Evolutionary conservation across 1,284 basidiomycete genomes (phyloP).

Genomic region (Sanghuangporus weigelae): DNA sequence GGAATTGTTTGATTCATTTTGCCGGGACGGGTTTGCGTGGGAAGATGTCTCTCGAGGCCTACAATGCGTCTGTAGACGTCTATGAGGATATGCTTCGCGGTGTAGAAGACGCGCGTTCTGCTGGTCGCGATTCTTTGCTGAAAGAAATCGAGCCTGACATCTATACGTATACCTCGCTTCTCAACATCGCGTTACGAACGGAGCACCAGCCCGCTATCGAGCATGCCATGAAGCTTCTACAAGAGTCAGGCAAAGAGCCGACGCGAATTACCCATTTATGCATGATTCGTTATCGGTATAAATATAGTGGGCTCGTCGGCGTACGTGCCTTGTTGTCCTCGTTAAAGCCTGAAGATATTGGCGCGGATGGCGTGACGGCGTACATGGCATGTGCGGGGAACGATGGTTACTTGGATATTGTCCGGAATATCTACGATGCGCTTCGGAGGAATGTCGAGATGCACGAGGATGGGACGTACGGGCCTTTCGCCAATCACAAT

Average conservation of each 20-base stretch:
- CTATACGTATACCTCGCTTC: conserved; percentile 60
- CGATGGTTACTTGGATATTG: conserved; percentile 48
- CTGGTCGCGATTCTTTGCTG: conserved; percentile 1
- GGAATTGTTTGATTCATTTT: conserved; percentile 67
- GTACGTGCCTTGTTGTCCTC: conserved; percentile 49
- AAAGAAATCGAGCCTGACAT: conserved; percentile 45
- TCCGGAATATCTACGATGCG: conserved; percentile 55
- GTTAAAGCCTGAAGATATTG: conserved; percentile 50
- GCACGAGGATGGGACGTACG: conserved; percentile 24
- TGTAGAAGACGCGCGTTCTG: conserved; percentile 20
- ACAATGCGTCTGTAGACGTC: conserved; percentile 53
- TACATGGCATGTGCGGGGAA: conserved; percentile 62
- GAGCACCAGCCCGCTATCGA: conserved; percentile 38
- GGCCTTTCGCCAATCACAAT: neutral
- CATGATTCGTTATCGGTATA: conserved; percentile 51
- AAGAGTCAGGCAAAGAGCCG: conserved; percentile 45
- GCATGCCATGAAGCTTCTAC: conserved; percentile 48
- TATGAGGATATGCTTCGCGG: conserved; percentile 51
- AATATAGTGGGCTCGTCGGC: conserved; percentile 40
- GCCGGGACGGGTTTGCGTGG: conserved; percentile 59
- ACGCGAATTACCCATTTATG: conserved; percentile 58
- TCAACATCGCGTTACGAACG: conserved; percentile 57
- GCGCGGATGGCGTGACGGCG: conserved; percentile 59
- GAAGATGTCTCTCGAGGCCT: conserved; percentile 49
- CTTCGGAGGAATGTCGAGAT: conserved; percentile 47